Conservation (phyloP, 345 rosid species). For the Gossypium herbaceum region DNA sequence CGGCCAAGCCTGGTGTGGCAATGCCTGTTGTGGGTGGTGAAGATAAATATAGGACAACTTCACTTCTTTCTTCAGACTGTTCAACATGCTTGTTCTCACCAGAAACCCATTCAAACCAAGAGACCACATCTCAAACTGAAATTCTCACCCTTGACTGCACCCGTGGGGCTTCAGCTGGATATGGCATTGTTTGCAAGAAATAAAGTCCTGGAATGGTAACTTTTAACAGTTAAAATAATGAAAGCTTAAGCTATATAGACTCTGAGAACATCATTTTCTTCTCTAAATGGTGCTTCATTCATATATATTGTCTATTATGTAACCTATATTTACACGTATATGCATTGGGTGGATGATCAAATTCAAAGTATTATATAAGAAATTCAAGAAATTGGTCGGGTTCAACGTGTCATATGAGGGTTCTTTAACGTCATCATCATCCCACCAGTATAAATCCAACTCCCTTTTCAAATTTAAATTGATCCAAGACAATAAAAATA, state of each 20-base stretch:
- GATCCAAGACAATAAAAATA: too few relatives aligned
- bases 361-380: too few relatives aligned
- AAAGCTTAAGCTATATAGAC: neutral
- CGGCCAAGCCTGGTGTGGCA: constrained; percentile 57
- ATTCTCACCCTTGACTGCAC: constrained; percentile 45
- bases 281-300: neutral
- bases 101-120: neutral
- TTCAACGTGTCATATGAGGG: too few relatives aligned
- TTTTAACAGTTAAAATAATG: neutral
- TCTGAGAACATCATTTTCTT: neutral
- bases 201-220: neutral
- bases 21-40: constrained; percentile 60
- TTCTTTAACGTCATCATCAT: too few relatives aligned
- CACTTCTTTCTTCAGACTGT: constrained; percentile 45
- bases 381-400: too few relatives aligned
- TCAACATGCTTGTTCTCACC: constrained; percentile 33
- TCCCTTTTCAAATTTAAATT: too few relatives aligned
- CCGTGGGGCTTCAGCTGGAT: constrained; percentile 36
- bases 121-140: constrained; percentile 14
- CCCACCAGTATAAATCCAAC: too few relatives aligned
- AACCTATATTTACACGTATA: too few relatives aligned
- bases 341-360: too few relatives aligned
- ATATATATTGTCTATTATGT: neutral
- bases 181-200: constrained; percentile 56
- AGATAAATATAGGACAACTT: constrained; percentile 46